Evolutionary conservation across 106 monocot species (phyloP), one percentile per base, ranked within the genome.

Genomic region (Cymbidium sinense): DNA sequence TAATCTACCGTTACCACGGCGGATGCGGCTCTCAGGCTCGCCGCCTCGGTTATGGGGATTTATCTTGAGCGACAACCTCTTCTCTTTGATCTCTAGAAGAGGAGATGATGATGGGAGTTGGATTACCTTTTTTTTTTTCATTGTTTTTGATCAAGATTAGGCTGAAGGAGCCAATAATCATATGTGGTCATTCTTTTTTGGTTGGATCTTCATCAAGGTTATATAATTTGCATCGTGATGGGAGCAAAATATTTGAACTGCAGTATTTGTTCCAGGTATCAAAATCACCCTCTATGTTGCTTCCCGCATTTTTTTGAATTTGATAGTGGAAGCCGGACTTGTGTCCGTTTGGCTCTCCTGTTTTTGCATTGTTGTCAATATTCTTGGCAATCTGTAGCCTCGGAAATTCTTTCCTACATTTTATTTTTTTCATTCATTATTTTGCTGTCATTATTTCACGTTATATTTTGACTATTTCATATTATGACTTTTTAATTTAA

Each of bases 21-120:
- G 47, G 76, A 34, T 81, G 81, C 64, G 75, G 81, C 8, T 76
- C 81, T 43, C 81, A 81, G 75, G 69, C 81, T 30, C 67, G 34
- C 6, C 31, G 67, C 43, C 75, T 81, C 23, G 28, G 75, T 2
- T 47, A 70, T 50, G 75, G 43, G 44, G 65, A 79, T 37, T 19
- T 34, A 31, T 37, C 71, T 0, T 71, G 71, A n/a, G n/a, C n/a
- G n/a, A 71, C 11, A 12, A 34, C 3, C 4, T 10, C 30, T 31
- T 15, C 4, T n/a, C 7, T 71, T 71, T 71, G 2, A n/a, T 71
- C 37, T 37, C 37, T 33, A 6, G 5, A 33, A 67, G 67, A 31
- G 17, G 58, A 58, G 23, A 58, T 58, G 23, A 58, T 58, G 21
- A 20, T 23, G 58, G 5, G 58, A 58, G 23, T 25, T 67, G 67